A percentile compares a stretch with the other conserved stretches of the same genome.
Conservation (phyloP, 805 yeast species). For the Myxozyma kluyveri region DNA sequence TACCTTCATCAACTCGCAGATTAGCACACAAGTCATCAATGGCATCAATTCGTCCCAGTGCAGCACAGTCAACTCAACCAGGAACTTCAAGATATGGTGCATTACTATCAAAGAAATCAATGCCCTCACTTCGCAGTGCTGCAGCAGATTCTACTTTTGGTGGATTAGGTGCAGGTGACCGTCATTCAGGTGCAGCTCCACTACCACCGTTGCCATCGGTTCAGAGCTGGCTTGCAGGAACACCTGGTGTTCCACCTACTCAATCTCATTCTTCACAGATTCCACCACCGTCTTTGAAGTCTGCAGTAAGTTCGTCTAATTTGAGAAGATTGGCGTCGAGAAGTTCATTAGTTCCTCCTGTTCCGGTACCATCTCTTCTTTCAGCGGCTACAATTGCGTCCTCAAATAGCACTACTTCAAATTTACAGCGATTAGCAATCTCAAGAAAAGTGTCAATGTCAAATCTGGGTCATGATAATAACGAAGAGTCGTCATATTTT, state of each 20-base stretch:
- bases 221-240: conserved; percentile 6
- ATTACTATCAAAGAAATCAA: conserved; percentile 26
- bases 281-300: conserved; percentile 7
- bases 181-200: conserved; percentile 10
- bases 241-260: too few species aligned
- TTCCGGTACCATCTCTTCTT: conserved; percentile 3
- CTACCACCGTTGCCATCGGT: conserved; percentile 17
- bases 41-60: conserved; percentile 8
- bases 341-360: conserved; percentile 10
- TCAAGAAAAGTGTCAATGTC: too few species aligned
- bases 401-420: neutral
- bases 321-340: conserved; percentile 20
- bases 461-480: too few species aligned
- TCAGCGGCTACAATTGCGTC: neutral
- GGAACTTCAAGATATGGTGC: conserved; percentile 5
- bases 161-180: neutral
- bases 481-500: too few species aligned
- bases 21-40: conserved; percentile 24
- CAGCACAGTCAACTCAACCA: neutral
- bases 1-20: neutral
- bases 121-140: conserved; percentile 27
- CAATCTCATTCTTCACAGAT: neutral
- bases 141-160: conserved; percentile 3
- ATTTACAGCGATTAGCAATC: too few species aligned
- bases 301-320: conserved; percentile 14